Percentiles rank a stretch among this genome's conserved stretches.
Evolutionary conservation across 2,329 filamentous ascomycete genomes (phyloP).

Genomic region (Paramyrothecium roridum): DNA sequence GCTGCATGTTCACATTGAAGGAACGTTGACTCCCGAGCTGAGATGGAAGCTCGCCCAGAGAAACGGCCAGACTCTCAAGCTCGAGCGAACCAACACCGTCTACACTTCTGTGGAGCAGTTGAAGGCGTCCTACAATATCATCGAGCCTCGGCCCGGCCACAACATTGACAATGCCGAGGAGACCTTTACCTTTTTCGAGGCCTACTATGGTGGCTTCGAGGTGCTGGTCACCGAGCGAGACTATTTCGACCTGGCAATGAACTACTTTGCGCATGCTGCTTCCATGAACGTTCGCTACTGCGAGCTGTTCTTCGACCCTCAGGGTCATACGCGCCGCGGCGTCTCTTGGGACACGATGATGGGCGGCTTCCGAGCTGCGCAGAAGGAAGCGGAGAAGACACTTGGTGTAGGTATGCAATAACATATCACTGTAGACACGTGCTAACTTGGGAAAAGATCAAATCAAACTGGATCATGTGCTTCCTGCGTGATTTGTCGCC

Average conservation of each 20-base stretch:
- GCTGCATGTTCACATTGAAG: slow-evolving; percentile 75
- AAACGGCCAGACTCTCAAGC: slow-evolving; percentile 50
- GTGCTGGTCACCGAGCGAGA: slow-evolving; percentile 61
- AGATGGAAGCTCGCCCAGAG: slow-evolving; percentile 64
- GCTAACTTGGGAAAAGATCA: slow-evolving; percentile 3
- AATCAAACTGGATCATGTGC: slow-evolving; percentile 63
- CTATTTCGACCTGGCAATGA: slow-evolving; percentile 68
- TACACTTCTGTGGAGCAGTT: background rate
- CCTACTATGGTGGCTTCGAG: slow-evolving; percentile 75
- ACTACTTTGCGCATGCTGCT: slow-evolving; percentile 64
- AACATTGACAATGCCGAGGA: slow-evolving; percentile 11
- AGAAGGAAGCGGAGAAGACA: slow-evolving; percentile 43
- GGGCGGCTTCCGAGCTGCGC: slow-evolving; percentile 56
- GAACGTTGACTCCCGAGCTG: slow-evolving; percentile 63
- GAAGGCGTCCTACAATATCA: background rate
- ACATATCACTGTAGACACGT: background rate
- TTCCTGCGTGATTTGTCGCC: slow-evolving; percentile 67
- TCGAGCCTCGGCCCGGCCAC: slow-evolving; percentile 22
- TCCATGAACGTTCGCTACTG: slow-evolving; percentile 65
- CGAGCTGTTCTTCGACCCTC: slow-evolving; percentile 77
- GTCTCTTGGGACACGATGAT: slow-evolving; percentile 61
- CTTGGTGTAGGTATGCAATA: background rate
- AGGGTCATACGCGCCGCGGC: slow-evolving; percentile 64
- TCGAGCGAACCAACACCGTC: background rate
- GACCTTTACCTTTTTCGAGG: slow-evolving; percentile 56